phyloP scores from a whole-genome alignment of 2,329 filamentous ascomycete genomes.

The Trichoderma oligosporum region DNA sequence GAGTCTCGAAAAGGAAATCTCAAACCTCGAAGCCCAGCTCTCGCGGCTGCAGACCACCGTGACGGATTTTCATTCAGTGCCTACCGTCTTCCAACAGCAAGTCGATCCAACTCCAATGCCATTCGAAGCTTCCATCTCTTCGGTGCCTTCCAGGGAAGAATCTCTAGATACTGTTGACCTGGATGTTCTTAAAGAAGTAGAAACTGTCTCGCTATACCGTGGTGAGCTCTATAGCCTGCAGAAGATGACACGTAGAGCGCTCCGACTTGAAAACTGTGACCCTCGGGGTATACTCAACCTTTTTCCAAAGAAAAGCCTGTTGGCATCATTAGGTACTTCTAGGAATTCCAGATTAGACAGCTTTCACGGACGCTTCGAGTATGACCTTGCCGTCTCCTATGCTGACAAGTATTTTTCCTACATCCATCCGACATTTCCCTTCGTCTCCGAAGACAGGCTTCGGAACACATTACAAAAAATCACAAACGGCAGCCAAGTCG shows the following conservation, averaged over 20 bases:
- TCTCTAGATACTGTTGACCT: slow-evolving; percentile 6
- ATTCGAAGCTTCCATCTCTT: not conserved
- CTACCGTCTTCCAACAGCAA: not conserved
- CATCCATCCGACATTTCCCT: slow-evolving; percentile 2
- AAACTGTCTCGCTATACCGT: slow-evolving; percentile 3
- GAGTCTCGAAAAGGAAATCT: slow-evolving; percentile 8
- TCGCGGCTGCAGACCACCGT: slow-evolving; percentile 1
- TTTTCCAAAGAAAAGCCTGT: not conserved
- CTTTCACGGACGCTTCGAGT: not conserved
- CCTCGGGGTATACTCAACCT: not conserved
- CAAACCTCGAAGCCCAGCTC: slow-evolving; percentile 6
- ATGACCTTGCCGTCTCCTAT: not conserved
- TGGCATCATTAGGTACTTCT: not conserved
- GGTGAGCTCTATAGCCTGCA: slow-evolving; percentile 4
- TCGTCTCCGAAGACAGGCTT: not conserved
- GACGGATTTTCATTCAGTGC: not conserved
- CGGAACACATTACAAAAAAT: not conserved
- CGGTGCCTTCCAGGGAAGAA: not conserved
- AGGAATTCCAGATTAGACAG: not conserved
- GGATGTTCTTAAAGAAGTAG: slow-evolving; percentile 4
- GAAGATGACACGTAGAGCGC: slow-evolving; percentile 3
- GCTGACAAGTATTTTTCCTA: slow-evolving; percentile 1
- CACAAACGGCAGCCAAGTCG: not conserved
- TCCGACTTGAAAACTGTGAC: slow-evolving; percentile 9
- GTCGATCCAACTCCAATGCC: not conserved